Evolutionary conservation across 306 rosid species (phyloP).

Genomic region (Boehmeria nivea): DNA sequence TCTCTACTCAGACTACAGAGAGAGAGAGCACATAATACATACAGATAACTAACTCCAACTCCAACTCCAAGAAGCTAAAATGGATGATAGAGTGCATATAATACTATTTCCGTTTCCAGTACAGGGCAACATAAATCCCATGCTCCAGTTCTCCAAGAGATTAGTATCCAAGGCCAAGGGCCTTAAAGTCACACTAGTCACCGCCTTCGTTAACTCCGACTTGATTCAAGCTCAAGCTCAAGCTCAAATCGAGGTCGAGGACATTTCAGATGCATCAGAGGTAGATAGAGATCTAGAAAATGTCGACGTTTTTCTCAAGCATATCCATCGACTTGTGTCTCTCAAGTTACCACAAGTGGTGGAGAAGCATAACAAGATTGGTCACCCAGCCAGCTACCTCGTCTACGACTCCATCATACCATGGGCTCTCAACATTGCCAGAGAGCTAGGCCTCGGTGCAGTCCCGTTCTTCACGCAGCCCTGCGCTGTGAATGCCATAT

Average conservation of each 20-base stretch:
- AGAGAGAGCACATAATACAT: too few species aligned
- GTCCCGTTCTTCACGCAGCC: slow-evolving; percentile 31
- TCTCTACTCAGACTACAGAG: too few species aligned
- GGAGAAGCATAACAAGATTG: too few species aligned
- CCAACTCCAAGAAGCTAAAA: too few species aligned
- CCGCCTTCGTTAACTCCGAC: not conserved
- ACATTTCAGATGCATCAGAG: slow-evolving; percentile 20
- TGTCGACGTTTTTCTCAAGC: not conserved
- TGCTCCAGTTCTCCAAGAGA: slow-evolving; percentile 25
- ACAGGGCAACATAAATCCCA: slow-evolving; percentile 23
- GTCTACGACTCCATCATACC: slow-evolving; percentile 26
- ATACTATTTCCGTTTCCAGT: slow-evolving; percentile 12
- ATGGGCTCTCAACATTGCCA: slow-evolving; percentile 25
- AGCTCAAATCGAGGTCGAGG: not conserved
- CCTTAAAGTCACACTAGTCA: slow-evolving; percentile 13
- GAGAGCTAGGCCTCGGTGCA: slow-evolving; percentile 9
- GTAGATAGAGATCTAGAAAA: not conserved
- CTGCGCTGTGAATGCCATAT: slow-evolving; percentile 2
- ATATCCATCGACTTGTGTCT: not conserved
- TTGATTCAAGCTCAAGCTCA: slow-evolving; percentile 1
- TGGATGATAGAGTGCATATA: too few species aligned
- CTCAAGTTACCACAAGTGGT: not conserved
- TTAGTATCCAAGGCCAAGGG: slow-evolving; percentile 24
- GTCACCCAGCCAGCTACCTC: slow-evolving; percentile 7
- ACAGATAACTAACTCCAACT: too few species aligned